Evolutionary conservation across 768 basidiomycete genomes (phyloP).

Genomic region (Pholiota conissans): DNA sequence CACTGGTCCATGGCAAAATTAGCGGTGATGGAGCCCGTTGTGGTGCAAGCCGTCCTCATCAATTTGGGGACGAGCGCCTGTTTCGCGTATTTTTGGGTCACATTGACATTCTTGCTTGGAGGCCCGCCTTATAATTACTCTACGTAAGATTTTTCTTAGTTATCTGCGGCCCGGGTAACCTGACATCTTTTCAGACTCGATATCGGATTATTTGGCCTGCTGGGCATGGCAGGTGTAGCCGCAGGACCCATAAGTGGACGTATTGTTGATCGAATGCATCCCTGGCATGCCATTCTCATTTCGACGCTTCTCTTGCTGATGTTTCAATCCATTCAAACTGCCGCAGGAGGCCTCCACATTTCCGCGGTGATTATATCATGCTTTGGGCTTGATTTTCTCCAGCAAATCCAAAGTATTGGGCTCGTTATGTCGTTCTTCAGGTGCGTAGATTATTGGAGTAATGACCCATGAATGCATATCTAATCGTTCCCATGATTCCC

Average conservation of each 20-base stretch:
- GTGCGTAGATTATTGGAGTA: neutral
- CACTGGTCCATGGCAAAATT: slow-evolving; percentile 74
- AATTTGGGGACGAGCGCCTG: slow-evolving; percentile 62
- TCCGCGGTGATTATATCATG: slow-evolving; percentile 59
- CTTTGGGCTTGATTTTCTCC: slow-evolving; percentile 59
- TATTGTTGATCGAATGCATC: slow-evolving; percentile 56
- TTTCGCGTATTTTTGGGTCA: slow-evolving; percentile 67
- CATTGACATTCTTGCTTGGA: slow-evolving; percentile 78
- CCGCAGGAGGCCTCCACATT: slow-evolving; percentile 57
- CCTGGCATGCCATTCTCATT: slow-evolving; percentile 64
- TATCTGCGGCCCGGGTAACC: neutral
- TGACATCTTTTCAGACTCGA: slow-evolving; percentile 19
- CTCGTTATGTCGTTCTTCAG: slow-evolving; percentile 44
- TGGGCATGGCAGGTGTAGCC: slow-evolving; percentile 59
- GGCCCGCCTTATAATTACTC: slow-evolving; percentile 74
- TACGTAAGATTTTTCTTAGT: slow-evolving; percentile 43
- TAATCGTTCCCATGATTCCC: neutral
- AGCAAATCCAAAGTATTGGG: slow-evolving; percentile 63
- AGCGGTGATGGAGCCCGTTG: slow-evolving; percentile 70
- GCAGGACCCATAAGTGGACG: slow-evolving; percentile 61
- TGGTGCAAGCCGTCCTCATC: slow-evolving; percentile 66
- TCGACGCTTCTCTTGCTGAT: slow-evolving; percentile 42
- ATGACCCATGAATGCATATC: neutral
- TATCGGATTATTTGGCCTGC: slow-evolving; percentile 66
- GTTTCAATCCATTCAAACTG: slow-evolving; percentile 57